Percentiles rank a stretch among this genome's conserved stretches.
phyloP scores from a whole-genome alignment of 2,329 filamentous ascomycete species.

The Monosporascus sp. region DNA sequence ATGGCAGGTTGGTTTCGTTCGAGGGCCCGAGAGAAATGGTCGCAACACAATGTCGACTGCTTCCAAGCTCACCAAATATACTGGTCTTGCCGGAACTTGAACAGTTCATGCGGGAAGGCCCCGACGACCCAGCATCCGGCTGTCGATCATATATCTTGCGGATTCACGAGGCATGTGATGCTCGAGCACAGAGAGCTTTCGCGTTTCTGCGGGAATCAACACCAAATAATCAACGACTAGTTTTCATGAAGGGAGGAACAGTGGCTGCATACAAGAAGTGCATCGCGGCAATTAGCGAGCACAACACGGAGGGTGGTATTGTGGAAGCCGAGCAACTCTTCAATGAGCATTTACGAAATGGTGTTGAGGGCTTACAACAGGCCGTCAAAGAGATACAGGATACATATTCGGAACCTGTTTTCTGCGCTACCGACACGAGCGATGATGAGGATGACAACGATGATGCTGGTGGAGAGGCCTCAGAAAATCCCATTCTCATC shows the following conservation, averaged over 20 bases:
- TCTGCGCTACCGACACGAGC: constrained; percentile 6
- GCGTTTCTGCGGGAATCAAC: constrained; percentile 45
- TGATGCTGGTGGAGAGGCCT: constrained; percentile 2
- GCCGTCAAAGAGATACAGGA: constrained; percentile 1
- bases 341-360: constrained; percentile 44
- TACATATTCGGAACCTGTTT: constrained; percentile 3
- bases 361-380: constrained; percentile 34
- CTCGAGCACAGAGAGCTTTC: constrained; percentile 43
- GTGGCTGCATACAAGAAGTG: constrained; percentile 49
- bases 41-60: constrained; percentile 53
- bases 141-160: constrained; percentile 38
- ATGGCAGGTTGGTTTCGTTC: constrained; percentile 53
- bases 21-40: constrained; percentile 52
- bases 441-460: constrained; percentile 7
- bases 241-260: constrained; percentile 57
- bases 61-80: constrained; percentile 54
- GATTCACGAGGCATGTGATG: constrained; percentile 44
- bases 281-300: constrained; percentile 47
- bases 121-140: constrained; percentile 28
- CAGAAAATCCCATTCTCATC: constrained; percentile 45
- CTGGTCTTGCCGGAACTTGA: constrained; percentile 50
- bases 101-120: constrained; percentile 36
- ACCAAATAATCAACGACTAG: constrained; percentile 44
- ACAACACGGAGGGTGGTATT: constrained; percentile 45
- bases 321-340: constrained; percentile 47